phyloP scores from a whole-genome alignment of 257 asterid genomes.

The Solanum habrochaites region DNA sequence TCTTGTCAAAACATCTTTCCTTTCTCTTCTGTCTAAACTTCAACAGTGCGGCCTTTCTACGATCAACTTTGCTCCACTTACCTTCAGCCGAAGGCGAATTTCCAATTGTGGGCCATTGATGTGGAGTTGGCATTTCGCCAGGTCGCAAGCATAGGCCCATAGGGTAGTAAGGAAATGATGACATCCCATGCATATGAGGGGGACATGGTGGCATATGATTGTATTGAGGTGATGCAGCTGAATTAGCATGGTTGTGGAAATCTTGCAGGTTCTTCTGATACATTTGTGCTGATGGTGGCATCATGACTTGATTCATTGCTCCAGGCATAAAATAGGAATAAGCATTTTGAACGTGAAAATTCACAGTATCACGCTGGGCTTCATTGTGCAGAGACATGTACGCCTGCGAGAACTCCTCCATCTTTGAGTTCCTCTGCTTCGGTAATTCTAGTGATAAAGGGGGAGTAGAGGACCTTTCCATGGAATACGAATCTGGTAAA shows the following conservation, averaged over 20 bases:
- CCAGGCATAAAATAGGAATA: slow-evolving; percentile 63
- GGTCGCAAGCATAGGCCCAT: slow-evolving; percentile 58
- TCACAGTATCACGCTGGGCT: slow-evolving; percentile 24
- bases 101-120: slow-evolving; percentile 51
- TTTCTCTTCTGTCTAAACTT: slow-evolving; percentile 90
- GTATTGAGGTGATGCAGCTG: slow-evolving; percentile 50
- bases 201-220: slow-evolving; percentile 48
- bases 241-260: slow-evolving; percentile 33
- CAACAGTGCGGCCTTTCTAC: slow-evolving; percentile 85
- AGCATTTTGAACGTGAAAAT: slow-evolving; percentile 34
- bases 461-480: slow-evolving; percentile 43
- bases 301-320: slow-evolving; percentile 48
- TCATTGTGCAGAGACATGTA: slow-evolving; percentile 29
- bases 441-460: slow-evolving; percentile 42
- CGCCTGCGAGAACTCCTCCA: slow-evolving; percentile 31
- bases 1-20: slow-evolving; percentile 91
- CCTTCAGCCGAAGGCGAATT: slow-evolving; percentile 30
- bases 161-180: slow-evolving; percentile 58
- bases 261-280: slow-evolving; percentile 39
- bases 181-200: slow-evolving; percentile 50
- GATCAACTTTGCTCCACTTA: slow-evolving; percentile 34
- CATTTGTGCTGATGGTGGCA: slow-evolving; percentile 32
- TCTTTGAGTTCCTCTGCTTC: slow-evolving; percentile 31
- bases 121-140: slow-evolving; percentile 55
- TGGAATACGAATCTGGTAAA: slow-evolving; percentile 29